Conservation (phyloP, 805 yeast species). For the Wickerhamiella siamensis region DNA sequence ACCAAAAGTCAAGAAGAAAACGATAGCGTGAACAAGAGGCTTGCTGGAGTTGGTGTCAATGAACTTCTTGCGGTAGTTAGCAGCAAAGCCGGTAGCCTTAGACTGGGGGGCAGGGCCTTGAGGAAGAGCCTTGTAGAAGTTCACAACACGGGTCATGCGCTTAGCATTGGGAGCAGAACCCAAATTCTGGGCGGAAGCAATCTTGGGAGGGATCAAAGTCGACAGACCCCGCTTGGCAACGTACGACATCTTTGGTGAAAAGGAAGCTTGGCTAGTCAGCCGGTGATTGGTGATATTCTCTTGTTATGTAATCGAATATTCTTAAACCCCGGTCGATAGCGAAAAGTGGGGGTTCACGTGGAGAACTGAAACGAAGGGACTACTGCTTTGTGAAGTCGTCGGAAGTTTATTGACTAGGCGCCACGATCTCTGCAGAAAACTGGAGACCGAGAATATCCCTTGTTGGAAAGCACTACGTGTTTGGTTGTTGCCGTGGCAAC, state of each 20-base stretch:
- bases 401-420: too few species aligned
- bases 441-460: too few species aligned
- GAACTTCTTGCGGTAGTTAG: constrained; percentile 67
- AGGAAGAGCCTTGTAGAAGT: constrained; percentile 91
- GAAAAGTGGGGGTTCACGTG: too few species aligned
- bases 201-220: constrained; percentile 96
- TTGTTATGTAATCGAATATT: too few species aligned
- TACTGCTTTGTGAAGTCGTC: too few species aligned
- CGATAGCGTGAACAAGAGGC: constrained; percentile 48
- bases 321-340: too few species aligned
- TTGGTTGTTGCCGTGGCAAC: too few species aligned
- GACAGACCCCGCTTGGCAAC: constrained; percentile 86
- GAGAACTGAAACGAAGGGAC: too few species aligned
- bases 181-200: constrained; percentile 88
- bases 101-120: constrained; percentile 76
- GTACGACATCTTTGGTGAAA: constrained; percentile 45
- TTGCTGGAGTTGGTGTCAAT: constrained; percentile 22
- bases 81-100: constrained; percentile 33
- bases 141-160: constrained; percentile 88
- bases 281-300: constrained; percentile 1
- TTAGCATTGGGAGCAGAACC: constrained; percentile 94
- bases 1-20: constrained; percentile 57
- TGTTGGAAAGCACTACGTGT: too few species aligned
- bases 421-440: too few species aligned
- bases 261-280: constrained; percentile 1